phyloP scores from a whole-genome alignment of 2,329 filamentous ascomycete genomes.

The Diplodia mutila region DNA sequence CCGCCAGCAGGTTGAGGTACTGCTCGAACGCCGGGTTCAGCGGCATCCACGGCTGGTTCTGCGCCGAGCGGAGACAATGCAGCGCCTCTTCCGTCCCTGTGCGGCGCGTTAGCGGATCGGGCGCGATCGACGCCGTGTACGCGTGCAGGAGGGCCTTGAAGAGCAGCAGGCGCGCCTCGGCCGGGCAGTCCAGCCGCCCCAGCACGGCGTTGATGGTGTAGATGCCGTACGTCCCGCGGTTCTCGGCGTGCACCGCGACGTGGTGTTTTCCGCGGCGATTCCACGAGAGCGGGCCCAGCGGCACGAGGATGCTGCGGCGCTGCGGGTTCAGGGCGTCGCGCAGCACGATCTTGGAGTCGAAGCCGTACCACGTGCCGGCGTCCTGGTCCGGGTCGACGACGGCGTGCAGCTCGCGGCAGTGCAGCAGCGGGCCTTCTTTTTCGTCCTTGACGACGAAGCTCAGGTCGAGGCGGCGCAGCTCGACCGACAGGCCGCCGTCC shows the following conservation, averaged over 20 bases:
- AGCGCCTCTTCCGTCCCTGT: conserved; percentile 67
- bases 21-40: conserved; percentile 20
- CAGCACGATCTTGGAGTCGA: conserved; percentile 62
- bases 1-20: conserved; percentile 37
- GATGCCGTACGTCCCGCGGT: conserved; percentile 49
- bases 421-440: conserved; percentile 40
- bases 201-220: conserved; percentile 61
- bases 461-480: conserved; percentile 59
- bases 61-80: conserved; percentile 53
- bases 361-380: conserved; percentile 62
- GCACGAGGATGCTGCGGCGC: conserved; percentile 58
- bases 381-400: conserved; percentile 59
- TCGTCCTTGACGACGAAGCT: conserved; percentile 55
- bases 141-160: conserved; percentile 64
- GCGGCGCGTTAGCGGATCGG: conserved; percentile 60
- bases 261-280: conserved; percentile 52
- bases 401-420: conserved; percentile 54
- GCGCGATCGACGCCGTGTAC: conserved; percentile 60
- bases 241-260: conserved; percentile 45
- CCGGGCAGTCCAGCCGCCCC: conserved; percentile 60
- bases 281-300: conserved; percentile 48
- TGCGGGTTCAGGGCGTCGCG: conserved; percentile 46
- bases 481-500: conserved; percentile 44
- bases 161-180: conserved; percentile 60
- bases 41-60: conserved; percentile 48